Evolutionary conservation across 768 basidiomycete genomes (phyloP), one percentile per base, ranked within the genome.

Genomic region (Floccularia luteovirens): DNA sequence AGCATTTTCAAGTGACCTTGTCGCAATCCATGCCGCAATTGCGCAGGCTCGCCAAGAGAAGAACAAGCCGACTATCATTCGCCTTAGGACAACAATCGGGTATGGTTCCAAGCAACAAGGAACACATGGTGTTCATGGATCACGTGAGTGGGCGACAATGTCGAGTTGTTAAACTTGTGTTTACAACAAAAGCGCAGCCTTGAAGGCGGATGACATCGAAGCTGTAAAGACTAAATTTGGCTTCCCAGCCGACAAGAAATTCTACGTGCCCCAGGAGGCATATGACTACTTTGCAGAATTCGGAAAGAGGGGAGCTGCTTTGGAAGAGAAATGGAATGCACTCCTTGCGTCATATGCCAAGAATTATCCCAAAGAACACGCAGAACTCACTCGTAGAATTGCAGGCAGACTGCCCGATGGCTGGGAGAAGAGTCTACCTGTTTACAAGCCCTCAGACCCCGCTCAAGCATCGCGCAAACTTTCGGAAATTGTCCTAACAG

Each of bases 71-170:
- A 89, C 90, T 25, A 70, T 97, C 49, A 87, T 96, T 60, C 73
- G 79, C 44, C 66, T 94, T 41, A 78, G 72, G 53, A 96, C 93
- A 39, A 96, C 84, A 32, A 97, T 97, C 46, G 93, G 93, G 28
- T 96, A 74, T 56, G 93, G 93, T 45, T 96, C 93, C 24, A 89
- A 87, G 68, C 75, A 80, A 56, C 84, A 90, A 60, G 93, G 93
- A 46, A 91, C 90, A 6, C 90, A 94, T 55, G 89, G 89, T 50
- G 90, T 96, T 46, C 93, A 97, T 61, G 92, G 93, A 49, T 60
- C 90, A 62, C 90, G 88, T 92, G 56, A 55, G 90, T 79, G 35
- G n/a, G 23, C 20, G 21, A 23, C 17, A 14, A 33, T n/a, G 39
- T 41, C 30, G 27, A 19, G 28, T 24, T 16, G n/a, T 40, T 16